phyloP scores from a whole-genome alignment of 768 basidiomycete species.

The Suillus spraguei region DNA sequence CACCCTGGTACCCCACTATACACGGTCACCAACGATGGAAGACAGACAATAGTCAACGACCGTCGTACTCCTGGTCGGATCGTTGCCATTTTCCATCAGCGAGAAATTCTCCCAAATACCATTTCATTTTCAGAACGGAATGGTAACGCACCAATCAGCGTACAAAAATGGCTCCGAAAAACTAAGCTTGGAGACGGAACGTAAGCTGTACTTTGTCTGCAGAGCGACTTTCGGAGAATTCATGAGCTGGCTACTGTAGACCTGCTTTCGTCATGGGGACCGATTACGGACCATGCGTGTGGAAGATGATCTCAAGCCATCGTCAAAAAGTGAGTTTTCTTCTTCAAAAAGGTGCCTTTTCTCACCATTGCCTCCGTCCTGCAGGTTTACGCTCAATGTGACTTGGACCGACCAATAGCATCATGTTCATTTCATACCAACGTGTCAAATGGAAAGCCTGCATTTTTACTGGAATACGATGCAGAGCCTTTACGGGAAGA shows the following conservation, averaged over 20 bases:
- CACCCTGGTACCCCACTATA: constrained; percentile 27
- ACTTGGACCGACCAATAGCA: constrained; percentile 27
- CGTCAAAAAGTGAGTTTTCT: constrained; percentile 23
- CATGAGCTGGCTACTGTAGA: constrained; percentile 12
- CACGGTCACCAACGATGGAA: constrained; percentile 24
- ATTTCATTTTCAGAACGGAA: constrained; percentile 28
- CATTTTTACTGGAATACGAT: constrained; percentile 23
- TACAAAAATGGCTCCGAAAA: constrained; percentile 32
- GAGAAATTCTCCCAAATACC: constrained; percentile 29
- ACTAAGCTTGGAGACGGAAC: constrained; percentile 25
- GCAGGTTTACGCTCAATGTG: constrained; percentile 28
- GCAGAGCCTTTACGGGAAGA: constrained; percentile 34
- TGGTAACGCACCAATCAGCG: constrained; percentile 13
- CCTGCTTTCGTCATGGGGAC: constrained; percentile 25
- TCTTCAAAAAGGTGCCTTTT: not conserved
- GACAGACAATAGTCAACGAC: constrained; percentile 21
- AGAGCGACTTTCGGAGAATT: not conserved
- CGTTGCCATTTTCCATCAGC: constrained; percentile 28
- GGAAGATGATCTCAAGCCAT: constrained; percentile 27
- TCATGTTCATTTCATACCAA: constrained; percentile 22
- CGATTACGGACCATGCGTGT: constrained; percentile 26
- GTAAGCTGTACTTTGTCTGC: constrained; percentile 19
- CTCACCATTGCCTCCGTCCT: not conserved
- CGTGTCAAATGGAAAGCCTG: constrained; percentile 16
- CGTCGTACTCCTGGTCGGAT: constrained; percentile 13